Evolutionary conservation across 2,329 filamentous ascomycete genomes (phyloP), one percentile per base, ranked within the genome.

Genomic region (Penicillium sp.): DNA sequence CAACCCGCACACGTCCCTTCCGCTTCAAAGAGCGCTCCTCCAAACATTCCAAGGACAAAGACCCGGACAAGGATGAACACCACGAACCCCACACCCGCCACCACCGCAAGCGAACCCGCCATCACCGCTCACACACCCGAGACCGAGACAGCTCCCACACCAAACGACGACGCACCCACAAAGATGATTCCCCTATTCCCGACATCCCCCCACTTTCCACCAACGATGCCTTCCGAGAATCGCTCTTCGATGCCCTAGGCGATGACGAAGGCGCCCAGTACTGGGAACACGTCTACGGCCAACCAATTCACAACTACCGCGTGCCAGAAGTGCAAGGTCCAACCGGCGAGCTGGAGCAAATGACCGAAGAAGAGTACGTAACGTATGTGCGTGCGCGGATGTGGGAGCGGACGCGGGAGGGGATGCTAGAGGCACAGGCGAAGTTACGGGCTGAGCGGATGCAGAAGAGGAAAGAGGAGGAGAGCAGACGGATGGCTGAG

Each of bases 261-360:
- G 93, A 99, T 70, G 92, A 97, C 65, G 93, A 99, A 72, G 93
- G 92, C 39, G 93, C 93, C 2, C 81, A 84, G 7, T 99, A 93
- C 74, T 99, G 93, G 93, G 87, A 96, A 68, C 82, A 83, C 13
- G 88, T 99, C n/a, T 99, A 97, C 71, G 91, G 90, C 1, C 92
- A 97, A 67, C 92, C 93, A 0, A 87, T 97, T 41, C 90, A 96
- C 70, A 81, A 83, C 6, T 96, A 95, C 66, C 67, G 81, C 0
- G 76, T 80, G 22, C 76, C 77, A 0, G 70, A 73, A 36, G 63
- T 64, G 1, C 63, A 75, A 64, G 80, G 80, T 63, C 44, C 72
- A 56, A 42, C 72, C 59, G 81, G 80, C 13, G 75, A 78, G 50
- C 75, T 95, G 11, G 89, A 95, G 69, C 79, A 78, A 55, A 97